Conservation (phyloP, 768 basidiomycete genomes). For the Suillus occidentalis region DNA sequence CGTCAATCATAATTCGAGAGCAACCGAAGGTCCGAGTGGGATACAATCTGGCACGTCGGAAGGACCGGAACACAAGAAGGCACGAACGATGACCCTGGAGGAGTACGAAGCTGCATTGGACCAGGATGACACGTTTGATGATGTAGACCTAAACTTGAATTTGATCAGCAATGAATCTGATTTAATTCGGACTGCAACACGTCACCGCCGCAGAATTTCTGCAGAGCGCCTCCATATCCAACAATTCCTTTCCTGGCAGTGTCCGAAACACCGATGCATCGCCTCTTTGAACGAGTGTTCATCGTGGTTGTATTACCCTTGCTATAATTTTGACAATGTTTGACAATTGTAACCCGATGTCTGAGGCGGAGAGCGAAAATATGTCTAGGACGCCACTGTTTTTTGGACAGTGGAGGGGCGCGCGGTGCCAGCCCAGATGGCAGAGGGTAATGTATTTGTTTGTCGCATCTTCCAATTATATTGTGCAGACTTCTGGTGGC, state of each 20-base stretch:
- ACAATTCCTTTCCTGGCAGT: background rate
- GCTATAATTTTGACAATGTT: background rate
- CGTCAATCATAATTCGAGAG: slow-evolving; percentile 17
- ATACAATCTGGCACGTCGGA: slow-evolving; percentile 15
- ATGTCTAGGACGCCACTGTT: background rate
- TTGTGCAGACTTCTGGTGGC: background rate
- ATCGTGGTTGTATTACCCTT: background rate
- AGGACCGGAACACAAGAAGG: slow-evolving; percentile 42
- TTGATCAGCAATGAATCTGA: slow-evolving; percentile 17
- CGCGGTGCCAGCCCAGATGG: background rate
- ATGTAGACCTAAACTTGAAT: slow-evolving; percentile 36
- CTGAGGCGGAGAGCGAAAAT: background rate
- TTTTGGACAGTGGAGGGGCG: background rate
- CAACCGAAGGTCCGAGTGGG: background rate
- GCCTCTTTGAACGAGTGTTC: background rate
- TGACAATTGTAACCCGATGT: background rate
- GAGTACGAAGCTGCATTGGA: slow-evolving; percentile 56
- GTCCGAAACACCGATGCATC: background rate
- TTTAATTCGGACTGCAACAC: slow-evolving; percentile 6
- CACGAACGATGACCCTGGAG: slow-evolving; percentile 41
- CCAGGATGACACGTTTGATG: slow-evolving; percentile 45
- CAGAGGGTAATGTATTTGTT: background rate
- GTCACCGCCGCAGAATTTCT: background rate
- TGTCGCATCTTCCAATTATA: background rate
- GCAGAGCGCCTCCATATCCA: background rate